Evolutionary conservation across 2,329 filamentous ascomycete genomes (phyloP).

Genomic region (Blastomyces emzantsi): DNA sequence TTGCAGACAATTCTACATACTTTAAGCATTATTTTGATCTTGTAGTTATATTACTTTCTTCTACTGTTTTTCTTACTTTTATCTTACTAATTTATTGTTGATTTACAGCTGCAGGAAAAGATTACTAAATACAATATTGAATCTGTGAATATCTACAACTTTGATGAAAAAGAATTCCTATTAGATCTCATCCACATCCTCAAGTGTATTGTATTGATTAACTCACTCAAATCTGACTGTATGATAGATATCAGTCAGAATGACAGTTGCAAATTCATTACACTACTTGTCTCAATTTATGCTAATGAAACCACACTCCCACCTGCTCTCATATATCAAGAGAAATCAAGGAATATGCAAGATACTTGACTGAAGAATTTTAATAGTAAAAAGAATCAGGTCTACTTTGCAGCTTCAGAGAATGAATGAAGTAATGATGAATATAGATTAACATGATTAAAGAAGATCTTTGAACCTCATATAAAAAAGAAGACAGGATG

Average conservation of each 20-base stretch:
- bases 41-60: constrained; percentile 2
- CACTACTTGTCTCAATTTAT: constrained; percentile 3
- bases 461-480: not conserved
- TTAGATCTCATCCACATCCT: constrained; percentile 1
- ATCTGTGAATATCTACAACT: constrained; percentile 12
- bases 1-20: constrained; percentile 11
- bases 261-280: constrained; percentile 7
- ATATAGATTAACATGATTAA: too few species aligned
- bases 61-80: not conserved
- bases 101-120: constrained; percentile 3
- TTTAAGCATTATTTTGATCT: constrained; percentile 9
- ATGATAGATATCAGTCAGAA: not conserved
- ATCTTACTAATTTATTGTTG: not conserved
- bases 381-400: too few species aligned
- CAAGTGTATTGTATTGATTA: constrained; percentile 9
- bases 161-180: constrained; percentile 10
- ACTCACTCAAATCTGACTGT: not conserved
- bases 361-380: too few species aligned
- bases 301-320: too few species aligned
- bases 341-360: too few species aligned
- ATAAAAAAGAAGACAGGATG: not conserved
- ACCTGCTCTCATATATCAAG: too few species aligned
- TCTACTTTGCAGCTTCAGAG: too few species aligned
- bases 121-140: constrained; percentile 11
- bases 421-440: too few species aligned